phyloP scores from a whole-genome alignment of 768 basidiomycete species.

The Podaxis sp. region DNA sequence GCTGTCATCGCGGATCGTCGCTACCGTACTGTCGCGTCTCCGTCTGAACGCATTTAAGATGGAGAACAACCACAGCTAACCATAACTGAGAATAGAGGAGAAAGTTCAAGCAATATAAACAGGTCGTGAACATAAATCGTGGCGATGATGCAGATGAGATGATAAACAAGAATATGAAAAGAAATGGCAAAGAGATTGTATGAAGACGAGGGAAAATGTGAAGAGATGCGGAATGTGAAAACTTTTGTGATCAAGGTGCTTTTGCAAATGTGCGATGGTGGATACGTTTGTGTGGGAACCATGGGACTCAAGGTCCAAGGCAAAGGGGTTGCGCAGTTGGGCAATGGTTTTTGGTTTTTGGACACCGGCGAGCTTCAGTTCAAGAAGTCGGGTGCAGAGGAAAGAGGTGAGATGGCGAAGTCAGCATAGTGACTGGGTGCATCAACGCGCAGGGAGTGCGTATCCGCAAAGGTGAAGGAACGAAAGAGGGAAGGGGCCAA shows the following conservation, averaged over 20 bases:
- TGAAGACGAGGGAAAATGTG: slow-evolving; percentile 26
- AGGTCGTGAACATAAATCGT: slow-evolving; percentile 17
- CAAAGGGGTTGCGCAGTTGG: slow-evolving; percentile 7
- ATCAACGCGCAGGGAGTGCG: slow-evolving; percentile 34
- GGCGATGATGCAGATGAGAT: slow-evolving; percentile 17
- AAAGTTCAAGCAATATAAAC: slow-evolving; percentile 21
- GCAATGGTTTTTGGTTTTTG: slow-evolving; percentile 14
- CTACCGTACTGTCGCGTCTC: slow-evolving; percentile 5
- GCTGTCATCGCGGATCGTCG: slow-evolving; percentile 17
- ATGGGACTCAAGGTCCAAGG: slow-evolving; percentile 7
- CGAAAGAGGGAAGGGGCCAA: slow-evolving; percentile 37
- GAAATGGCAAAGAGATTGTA: slow-evolving; percentile 21
- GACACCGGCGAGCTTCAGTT: slow-evolving; percentile 34
- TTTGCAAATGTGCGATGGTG: not conserved
- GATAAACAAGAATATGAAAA: slow-evolving; percentile 15
- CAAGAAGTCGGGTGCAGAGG: slow-evolving; percentile 47
- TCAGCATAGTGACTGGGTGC: slow-evolving; percentile 32
- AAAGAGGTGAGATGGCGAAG: slow-evolving; percentile 43
- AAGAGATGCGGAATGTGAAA: slow-evolving; percentile 16
- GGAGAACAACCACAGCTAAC: not conserved
- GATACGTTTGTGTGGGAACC: not conserved
- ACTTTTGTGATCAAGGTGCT: not conserved
- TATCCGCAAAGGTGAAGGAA: slow-evolving; percentile 44
- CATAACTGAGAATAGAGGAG: slow-evolving; percentile 3
- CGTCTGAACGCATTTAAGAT: not conserved